Evolutionary conservation across 768 basidiomycete genomes (phyloP).

Genomic region (Russula abietina): DNA sequence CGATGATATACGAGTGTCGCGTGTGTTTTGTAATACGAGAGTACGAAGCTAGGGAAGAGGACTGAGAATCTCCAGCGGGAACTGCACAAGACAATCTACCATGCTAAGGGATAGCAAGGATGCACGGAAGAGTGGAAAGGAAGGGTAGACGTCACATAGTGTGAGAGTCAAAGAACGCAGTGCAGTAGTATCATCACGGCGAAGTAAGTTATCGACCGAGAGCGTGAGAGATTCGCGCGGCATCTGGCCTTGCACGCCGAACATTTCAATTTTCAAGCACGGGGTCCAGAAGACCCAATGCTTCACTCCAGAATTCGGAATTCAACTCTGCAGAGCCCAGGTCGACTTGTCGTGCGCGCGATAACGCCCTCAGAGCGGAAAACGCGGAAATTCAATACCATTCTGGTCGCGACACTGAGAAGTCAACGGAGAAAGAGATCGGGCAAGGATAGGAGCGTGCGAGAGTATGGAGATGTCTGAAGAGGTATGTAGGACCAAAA

Average conservation of each 20-base stretch:
- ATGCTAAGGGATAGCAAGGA: conserved; percentile 3
- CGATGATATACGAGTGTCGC: background rate
- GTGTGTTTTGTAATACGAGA: background rate
- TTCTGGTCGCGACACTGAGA: background rate
- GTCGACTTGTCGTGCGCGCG: conserved; percentile 10
- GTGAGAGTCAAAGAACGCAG: conserved; percentile 2
- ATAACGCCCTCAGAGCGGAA: background rate
- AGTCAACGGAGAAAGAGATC: conserved; percentile 4
- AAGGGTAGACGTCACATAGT: background rate
- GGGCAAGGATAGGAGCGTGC: conserved; percentile 4
- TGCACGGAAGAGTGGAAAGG: conserved; percentile 2
- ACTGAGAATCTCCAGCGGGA: background rate
- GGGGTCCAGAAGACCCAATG: background rate
- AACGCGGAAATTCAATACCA: conserved; percentile 1
- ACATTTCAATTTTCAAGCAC: background rate
- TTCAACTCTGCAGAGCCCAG: background rate
- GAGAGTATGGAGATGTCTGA: background rate
- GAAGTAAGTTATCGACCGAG: background rate
- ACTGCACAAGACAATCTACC: background rate
- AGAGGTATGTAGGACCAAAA: conserved; percentile 15
- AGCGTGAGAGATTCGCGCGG: background rate
- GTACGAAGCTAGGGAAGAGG: conserved; percentile 7
- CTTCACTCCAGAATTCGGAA: background rate
- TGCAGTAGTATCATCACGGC: background rate
- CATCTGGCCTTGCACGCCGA: background rate